phyloP scores from a whole-genome alignment of 345 rosid species.

The Kandelia obovata region DNA sequence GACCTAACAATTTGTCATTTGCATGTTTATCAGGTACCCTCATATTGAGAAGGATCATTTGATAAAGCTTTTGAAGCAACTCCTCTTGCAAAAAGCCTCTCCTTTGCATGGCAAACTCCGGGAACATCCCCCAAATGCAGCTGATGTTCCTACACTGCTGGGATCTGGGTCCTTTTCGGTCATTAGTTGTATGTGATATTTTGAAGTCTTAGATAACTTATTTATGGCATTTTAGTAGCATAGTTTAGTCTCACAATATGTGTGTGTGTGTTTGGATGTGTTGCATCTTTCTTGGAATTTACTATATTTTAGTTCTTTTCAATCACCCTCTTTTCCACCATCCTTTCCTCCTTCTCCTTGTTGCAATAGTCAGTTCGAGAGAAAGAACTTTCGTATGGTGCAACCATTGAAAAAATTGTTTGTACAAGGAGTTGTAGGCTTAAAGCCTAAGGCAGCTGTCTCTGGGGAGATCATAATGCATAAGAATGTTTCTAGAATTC shows the following conservation, averaged over 20 bases:
- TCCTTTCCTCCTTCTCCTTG: neutral
- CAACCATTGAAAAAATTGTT: too few relatives aligned
- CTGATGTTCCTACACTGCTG: slow-evolving; percentile 29
- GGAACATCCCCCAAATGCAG: slow-evolving; percentile 19
- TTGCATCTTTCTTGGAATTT: slow-evolving; percentile 5
- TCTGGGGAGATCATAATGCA: neutral
- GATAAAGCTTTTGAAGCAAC: slow-evolving; percentile 34
- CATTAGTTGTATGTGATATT: slow-evolving; percentile 17
- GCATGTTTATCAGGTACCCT: slow-evolving; percentile 27
- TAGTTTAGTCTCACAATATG: slow-evolving; percentile 6
- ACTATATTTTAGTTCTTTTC: neutral
- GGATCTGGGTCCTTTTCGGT: slow-evolving; percentile 31
- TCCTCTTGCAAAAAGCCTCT: slow-evolving; percentile 17
- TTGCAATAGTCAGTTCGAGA: too few relatives aligned
- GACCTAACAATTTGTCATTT: slow-evolving; percentile 19
- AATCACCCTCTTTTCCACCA: neutral
- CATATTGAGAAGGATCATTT: slow-evolving; percentile 32
- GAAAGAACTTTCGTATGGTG: too few relatives aligned
- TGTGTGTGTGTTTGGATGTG: neutral
- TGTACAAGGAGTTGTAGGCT: neutral
- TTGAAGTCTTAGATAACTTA: neutral
- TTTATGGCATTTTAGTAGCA: slow-evolving; percentile 1
- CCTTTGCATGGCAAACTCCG: slow-evolving; percentile 9
- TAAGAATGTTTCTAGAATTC: neutral
- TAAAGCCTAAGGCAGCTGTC: neutral